Percentiles rank a stretch among this genome's conserved stretches.
Evolutionary conservation across 2,329 filamentous ascomycete genomes (phyloP).

Genomic region (Colletotrichum sp.): DNA sequence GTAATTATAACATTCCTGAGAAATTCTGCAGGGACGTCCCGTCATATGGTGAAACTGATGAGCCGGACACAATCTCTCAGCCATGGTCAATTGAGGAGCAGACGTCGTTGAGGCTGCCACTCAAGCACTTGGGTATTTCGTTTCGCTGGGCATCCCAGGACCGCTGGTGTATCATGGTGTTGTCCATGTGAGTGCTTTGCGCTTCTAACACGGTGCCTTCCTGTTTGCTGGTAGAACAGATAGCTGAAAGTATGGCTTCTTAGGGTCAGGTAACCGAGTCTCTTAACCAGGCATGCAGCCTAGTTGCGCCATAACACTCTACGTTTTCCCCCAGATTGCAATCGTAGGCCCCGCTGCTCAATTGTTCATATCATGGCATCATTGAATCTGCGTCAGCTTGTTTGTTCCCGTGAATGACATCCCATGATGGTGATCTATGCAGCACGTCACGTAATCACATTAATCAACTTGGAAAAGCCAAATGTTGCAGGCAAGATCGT

Average conservation of each 20-base stretch:
- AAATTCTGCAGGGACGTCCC: not conserved
- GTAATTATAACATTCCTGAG: no score
- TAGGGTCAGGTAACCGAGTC: not conserved
- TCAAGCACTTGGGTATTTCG: not conserved
- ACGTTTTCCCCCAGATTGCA: not conserved
- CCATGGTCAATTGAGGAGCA: not conserved
- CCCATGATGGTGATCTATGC: fast-evolving
- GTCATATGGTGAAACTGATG: not conserved
- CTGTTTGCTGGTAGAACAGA: not conserved
- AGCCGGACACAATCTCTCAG: not conserved
- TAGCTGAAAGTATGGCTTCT: not conserved
- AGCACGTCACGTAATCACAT: not conserved
- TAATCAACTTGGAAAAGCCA: not conserved
- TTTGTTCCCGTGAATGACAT: not conserved
- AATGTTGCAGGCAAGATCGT: not conserved
- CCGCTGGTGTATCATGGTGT: not conserved
- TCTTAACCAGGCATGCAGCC: not conserved
- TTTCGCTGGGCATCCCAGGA: not conserved
- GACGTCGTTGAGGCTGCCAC: not conserved
- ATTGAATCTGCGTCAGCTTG: not conserved
- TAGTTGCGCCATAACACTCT: not conserved
- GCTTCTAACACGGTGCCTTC: not conserved
- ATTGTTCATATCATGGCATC: not conserved
- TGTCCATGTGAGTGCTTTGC: not conserved
- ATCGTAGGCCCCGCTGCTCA: not conserved